Base-by-base conservation (phyloP, 2,329 filamentous ascomycete species). In the Emericellopsis cladophorae region DNA sequence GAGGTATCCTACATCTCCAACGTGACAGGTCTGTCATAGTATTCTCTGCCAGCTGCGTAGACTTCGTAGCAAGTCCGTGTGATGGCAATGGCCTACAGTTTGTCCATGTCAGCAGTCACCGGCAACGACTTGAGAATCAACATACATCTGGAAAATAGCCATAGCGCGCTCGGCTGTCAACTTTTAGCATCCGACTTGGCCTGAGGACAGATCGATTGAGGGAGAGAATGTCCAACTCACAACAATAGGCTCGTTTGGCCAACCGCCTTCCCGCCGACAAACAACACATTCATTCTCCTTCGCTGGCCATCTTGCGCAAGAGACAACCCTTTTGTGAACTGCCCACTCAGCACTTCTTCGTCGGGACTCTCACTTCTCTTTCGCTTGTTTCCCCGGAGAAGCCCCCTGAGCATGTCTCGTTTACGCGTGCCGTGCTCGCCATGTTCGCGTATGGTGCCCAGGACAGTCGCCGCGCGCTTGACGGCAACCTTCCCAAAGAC, bases 1-100 rank as follows among this genome's bases (percentile, higher is more conserved):
- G 61, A 64, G 45, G 58, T 64, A 44, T 64, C 61, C 61, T 59
- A 64, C 42, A 62, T 42, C 49, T 64, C 61, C 39, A 60, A 45
- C 43, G 49, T 50, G 2, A 50, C 52, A 35, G 51, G 48, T 31
- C 52, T 48, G 23, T 42, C 45, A 35, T 54, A 33, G 43, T 53
- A 55, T 3, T 45, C 31, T 12, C 50, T 46, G 12, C 57, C 49
- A 26, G 48, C 52, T 34, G 49, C 46, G 42, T 62, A 64, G 0
- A 54, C 58, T 40, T 64, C 61, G 36, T 58, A 64, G 26, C 51
- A 40, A 1, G 60, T 59, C 21, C 56, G 51, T 15, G 52, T 35
- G 36, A 64, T 57, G 1, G 48, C 58, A 2, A 46, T 46, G 21
- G 60, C 52, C 59, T 63, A 8, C 10, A 9, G 23, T 15, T 18